Percentiles rank a stretch among this genome's conserved stretches.
phyloP scores from a whole-genome alignment of 2,329 filamentous ascomycete genomes.

The Ramularia collo-cygni region DNA sequence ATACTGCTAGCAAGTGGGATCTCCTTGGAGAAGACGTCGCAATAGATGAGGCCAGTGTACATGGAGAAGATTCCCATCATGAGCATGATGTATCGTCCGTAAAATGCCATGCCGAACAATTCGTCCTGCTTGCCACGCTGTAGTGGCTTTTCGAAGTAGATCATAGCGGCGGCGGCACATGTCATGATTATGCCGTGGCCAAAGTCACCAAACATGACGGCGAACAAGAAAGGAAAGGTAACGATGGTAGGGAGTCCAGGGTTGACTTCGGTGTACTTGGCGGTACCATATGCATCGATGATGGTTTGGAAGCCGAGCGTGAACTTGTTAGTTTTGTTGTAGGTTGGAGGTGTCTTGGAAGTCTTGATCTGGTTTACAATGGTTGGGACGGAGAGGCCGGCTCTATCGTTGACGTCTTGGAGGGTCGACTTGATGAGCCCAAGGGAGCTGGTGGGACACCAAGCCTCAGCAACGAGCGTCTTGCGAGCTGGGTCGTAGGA shows the following conservation, averaged over 20 bases:
- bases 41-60: conserved; percentile 96
- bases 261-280: conserved; percentile 96
- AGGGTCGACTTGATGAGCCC: conserved; percentile 85
- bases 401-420: conserved; percentile 92
- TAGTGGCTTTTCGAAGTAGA: conserved; percentile 88
- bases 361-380: conserved; percentile 98
- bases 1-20: conserved; percentile 83
- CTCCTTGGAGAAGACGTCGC: conserved; percentile 92
- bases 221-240: conserved; percentile 98
- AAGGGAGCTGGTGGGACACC: conserved; percentile 90
- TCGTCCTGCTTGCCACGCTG: conserved; percentile 85
- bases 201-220: conserved; percentile 99
- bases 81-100: conserved; percentile 95
- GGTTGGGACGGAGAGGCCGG: conserved; percentile 91
- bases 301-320: conserved; percentile 98
- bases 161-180: conserved; percentile 77
- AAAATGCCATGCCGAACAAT: conserved; percentile 97
- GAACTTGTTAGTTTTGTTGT: conserved; percentile 97
- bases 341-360: conserved; percentile 95
- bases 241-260: conserved; percentile 91
- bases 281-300: conserved; percentile 95
- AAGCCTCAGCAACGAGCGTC: conserved; percentile 94
- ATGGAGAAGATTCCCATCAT: conserved; percentile 98
- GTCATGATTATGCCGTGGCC: conserved; percentile 91
- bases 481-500: conserved; percentile 94